phyloP scores from a whole-genome alignment of 495 filamentous ascomycete species.

The Beverwykella pulmonaria region DNA sequence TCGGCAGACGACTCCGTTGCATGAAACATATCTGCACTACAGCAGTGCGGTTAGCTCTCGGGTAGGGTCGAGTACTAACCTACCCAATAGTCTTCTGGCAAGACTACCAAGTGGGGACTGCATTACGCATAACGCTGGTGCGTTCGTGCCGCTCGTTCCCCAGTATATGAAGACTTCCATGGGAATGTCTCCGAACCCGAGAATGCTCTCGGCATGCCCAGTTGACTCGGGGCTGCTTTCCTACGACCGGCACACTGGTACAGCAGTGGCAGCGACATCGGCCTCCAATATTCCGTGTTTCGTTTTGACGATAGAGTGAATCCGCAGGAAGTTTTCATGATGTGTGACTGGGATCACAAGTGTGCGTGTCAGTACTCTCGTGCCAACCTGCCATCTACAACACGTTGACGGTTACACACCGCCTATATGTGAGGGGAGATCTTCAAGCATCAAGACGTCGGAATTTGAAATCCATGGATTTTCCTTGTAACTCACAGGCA shows the following conservation, averaged over 20 bases:
- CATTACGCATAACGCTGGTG: background rate
- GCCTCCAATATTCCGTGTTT: background rate
- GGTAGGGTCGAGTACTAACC: background rate
- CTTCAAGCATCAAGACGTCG: background rate
- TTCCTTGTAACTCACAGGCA: background rate
- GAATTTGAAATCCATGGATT: background rate
- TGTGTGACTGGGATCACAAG: background rate
- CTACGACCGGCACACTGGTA: background rate
- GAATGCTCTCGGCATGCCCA: background rate
- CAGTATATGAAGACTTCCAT: background rate
- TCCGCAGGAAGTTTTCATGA: background rate
- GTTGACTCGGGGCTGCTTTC: background rate
- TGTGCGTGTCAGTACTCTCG: background rate
- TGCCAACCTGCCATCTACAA: background rate
- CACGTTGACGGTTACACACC: background rate
- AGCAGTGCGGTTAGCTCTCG: background rate
- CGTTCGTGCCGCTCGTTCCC: background rate
- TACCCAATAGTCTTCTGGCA: background rate
- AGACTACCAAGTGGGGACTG: background rate
- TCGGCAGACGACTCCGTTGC: background rate
- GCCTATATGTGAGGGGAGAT: background rate
- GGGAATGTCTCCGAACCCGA: background rate
- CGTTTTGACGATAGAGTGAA: background rate
- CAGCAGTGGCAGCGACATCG: background rate
- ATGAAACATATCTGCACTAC: background rate